A percentile compares a stretch with the other conserved stretches of the same genome.
Conservation (phyloP, 2,329 filamentous ascomycete species). For the Sclerotinia borealis region DNA sequence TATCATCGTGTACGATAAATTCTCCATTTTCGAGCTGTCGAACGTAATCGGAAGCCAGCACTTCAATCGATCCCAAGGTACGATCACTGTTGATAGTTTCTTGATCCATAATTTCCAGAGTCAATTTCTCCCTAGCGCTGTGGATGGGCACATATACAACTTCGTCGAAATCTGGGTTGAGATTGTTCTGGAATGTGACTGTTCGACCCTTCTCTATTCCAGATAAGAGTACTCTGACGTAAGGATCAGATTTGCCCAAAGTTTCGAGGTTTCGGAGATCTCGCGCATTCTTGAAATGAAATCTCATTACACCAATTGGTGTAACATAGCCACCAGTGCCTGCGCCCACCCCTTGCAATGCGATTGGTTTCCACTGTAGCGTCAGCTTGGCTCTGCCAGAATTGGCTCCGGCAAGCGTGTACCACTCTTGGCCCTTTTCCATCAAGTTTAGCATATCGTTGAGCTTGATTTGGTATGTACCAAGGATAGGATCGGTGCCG, state of each 20-base stretch:
- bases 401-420: slow-evolving; percentile 74
- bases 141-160: slow-evolving; percentile 91
- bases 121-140: slow-evolving; percentile 73
- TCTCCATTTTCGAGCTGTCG: slow-evolving; percentile 72
- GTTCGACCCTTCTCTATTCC: slow-evolving; percentile 87
- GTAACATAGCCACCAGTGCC: slow-evolving; percentile 85
- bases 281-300: slow-evolving; percentile 80
- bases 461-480: slow-evolving; percentile 90
- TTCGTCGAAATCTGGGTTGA: slow-evolving; percentile 94
- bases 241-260: slow-evolving; percentile 94
- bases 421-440: slow-evolving; percentile 95
- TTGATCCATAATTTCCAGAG: slow-evolving; percentile 92
- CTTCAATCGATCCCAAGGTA: slow-evolving; percentile 73
- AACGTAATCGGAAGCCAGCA: slow-evolving; percentile 74
- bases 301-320: slow-evolving; percentile 88
- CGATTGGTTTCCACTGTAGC: slow-evolving; percentile 92
- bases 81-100: slow-evolving; percentile 90
- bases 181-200: slow-evolving; percentile 92
- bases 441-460: slow-evolving; percentile 89
- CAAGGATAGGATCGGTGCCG: slow-evolving; percentile 73
- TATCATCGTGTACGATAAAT: slow-evolving; percentile 72
- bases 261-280: slow-evolving; percentile 89
- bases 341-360: slow-evolving; percentile 68
- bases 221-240: slow-evolving; percentile 80
- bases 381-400: slow-evolving; percentile 84